Evolutionary conservation across 169 alveolate species (phyloP).

Genomic region (Eimeria tenella): DNA sequence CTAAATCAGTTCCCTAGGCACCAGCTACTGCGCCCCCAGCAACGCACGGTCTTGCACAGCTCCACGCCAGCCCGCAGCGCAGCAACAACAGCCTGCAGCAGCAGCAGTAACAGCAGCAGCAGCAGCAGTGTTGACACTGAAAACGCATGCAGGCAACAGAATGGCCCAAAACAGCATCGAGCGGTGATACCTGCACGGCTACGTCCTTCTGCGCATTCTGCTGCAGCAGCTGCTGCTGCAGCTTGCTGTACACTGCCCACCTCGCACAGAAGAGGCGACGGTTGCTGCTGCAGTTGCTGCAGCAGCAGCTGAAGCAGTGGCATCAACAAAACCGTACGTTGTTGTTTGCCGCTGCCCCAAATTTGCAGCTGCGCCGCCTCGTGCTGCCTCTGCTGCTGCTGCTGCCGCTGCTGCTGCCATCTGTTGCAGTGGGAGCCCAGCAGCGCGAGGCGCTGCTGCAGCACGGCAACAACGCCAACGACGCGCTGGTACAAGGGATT

Average conservation of each 20-base stretch:
- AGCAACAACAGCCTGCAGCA: constrained; percentile 1
- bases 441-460: constrained; percentile 12
- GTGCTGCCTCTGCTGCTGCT: constrained; percentile 35
- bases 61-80: background rate
- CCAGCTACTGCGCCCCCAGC: too few relatives aligned
- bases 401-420: background rate
- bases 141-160: background rate
- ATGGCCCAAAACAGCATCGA: background rate
- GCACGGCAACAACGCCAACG: constrained; percentile 13
- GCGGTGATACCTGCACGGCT: background rate
- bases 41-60: background rate
- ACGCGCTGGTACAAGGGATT: background rate
- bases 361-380: background rate
- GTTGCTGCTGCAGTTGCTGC: constrained; percentile 10
- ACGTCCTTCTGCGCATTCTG: background rate
- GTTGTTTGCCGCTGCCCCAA: background rate
- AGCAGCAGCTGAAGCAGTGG: constrained; percentile 8
- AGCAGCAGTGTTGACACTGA: background rate
- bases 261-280: background rate
- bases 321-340: background rate
- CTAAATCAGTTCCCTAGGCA: too few relatives aligned
- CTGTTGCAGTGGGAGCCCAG: background rate
- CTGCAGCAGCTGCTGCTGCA: constrained; percentile 2
- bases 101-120: background rate
- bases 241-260: background rate